Evolutionary conservation across 306 rosid species (phyloP).

Genomic region (Fagus sylvatica): DNA sequence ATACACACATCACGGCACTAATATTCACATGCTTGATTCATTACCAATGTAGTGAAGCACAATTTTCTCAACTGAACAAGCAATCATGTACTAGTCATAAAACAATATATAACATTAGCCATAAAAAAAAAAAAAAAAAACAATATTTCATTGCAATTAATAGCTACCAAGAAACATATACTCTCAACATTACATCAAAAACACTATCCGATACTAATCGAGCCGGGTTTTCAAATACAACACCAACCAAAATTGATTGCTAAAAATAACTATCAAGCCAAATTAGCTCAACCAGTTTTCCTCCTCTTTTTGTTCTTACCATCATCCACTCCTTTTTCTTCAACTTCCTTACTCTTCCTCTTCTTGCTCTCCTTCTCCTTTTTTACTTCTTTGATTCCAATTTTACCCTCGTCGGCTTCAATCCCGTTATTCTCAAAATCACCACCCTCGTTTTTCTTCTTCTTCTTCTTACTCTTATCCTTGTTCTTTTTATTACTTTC

Average conservation of each 20-base stretch:
- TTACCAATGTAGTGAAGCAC: not conserved
- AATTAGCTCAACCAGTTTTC: conserved; percentile 6
- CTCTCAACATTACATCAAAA: not conserved
- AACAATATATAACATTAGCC: not conserved
- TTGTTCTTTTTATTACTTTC: conserved; percentile 20
- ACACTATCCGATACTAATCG: not conserved
- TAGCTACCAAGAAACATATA: not conserved
- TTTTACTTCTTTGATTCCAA: not conserved
- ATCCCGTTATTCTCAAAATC: not conserved
- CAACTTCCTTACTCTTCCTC: conserved; percentile 3
- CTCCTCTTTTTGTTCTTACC: conserved; percentile 29
- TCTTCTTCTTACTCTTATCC: conserved; percentile 8
- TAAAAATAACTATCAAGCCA: not conserved
- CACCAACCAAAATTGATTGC: not conserved
- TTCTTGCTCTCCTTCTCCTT: conserved; percentile 1
- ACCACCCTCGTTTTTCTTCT: not conserved
- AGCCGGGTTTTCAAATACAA: not conserved
- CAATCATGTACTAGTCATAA: not conserved
- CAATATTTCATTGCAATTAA: not conserved
- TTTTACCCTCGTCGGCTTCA: not conserved
- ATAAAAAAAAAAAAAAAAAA: not conserved
- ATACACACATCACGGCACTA: no score
- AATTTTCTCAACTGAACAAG: not conserved
- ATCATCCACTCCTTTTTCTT: conserved; percentile 14
- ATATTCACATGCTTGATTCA: not conserved